Base-by-base conservation (phyloP, 208 protist genomes). In the Novymonas esmeraldas region DNA sequence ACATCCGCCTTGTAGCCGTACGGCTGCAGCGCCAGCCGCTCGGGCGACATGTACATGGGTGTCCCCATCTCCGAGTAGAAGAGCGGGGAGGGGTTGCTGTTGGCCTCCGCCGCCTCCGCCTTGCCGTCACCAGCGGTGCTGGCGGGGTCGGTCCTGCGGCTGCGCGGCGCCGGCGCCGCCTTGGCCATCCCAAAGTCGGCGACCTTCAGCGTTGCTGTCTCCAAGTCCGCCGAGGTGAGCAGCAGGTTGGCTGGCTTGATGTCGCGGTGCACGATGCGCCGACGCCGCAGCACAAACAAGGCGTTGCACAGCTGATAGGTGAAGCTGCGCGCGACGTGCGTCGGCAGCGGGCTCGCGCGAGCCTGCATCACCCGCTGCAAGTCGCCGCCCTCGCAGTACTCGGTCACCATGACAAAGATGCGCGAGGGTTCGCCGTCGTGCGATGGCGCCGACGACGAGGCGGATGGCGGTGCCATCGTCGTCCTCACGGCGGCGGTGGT, bases 241-340 rank as follows among this genome's bases (percentile, higher is more conserved):
- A 97, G 67, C 49, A 96, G 50, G 42, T 98, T 98, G 0, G 84
- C 92, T 0, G 91, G 90, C 58, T 98, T 98, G 29, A 98, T 64
- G 61, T 98, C 94, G 55, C 94, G 87, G 57, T 98, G 94, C 34
- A 95, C 81, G 51, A 95, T 76, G 48, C 69, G 52, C 29, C 64
- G 45, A 9, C 46, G 65, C 61, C 85, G 78, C 33, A 92, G 48
- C 20, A 73, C 57, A 39, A 64, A 76, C 42, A 92, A 62, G 52
- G 78, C 82, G 41, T 89, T 82, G 39, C 78, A 77, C n/a, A 91
- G 71, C 55, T 91, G 85, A n/a, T 73, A 74, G 55, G 86, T 88
- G 46, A 91, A 67, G 39, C 54, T 73, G 31, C 77, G 74, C 16
- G 79, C 79, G 44, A 79, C 73, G 48, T 74, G 61, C 22, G 49